Base-by-base conservation (phyloP, 2,329 filamentous ascomycete genomes). In the Calonectria multiphialidica region DNA sequence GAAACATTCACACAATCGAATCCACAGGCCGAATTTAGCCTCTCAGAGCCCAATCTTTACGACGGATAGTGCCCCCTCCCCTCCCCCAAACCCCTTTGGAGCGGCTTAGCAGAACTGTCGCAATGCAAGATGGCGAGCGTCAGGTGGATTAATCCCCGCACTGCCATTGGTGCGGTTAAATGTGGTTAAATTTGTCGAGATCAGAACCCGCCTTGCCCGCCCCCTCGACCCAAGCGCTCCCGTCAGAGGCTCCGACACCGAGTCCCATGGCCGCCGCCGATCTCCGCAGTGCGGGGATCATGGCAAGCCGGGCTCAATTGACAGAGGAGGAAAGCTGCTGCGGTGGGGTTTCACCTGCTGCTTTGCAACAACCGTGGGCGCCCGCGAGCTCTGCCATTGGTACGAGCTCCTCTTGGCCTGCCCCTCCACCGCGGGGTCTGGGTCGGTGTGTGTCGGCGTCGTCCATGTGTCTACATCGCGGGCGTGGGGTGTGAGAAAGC, bases 111-210 rank as follows among this genome's bases (percentile, higher is more conserved):
- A 71, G 47, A n/a, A n/a, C 55, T 49, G 30, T 28, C 33, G n/a
- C 28, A 15, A 23, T 40, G 30, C 40, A 23, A 40, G 33, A 30
- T 45, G 37, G 28, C 37, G n/a, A n/a, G 40, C 66, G 21, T 55
- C 45, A 45, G 13, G 66, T 70, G 70, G 66, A 62, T 63, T 63
- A 57, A 35, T n/a, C 30, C 28, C 47, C 53, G 45, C 44, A 7
- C 23, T 2, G 42, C 45, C 25, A 74, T 74, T 74, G 72, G 72
- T 23, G 72, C 72, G 72, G 72, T 53, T 74, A 74, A 74, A 72
- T 59, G 25, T 66, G 72, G 72, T 21, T 74, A 74, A 74, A 74
- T 63, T 69, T 18, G 21, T 59, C 44, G 45, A 63, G 44, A 47
- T 53, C 45, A 40, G 50, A 49, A 28, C 25, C 30, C 33, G 37